These are phyloP conservation scores for Cercospora beticola DNA, from an alignment of 2,329 filamentous ascomycete genomes.

Conservation along the genomic window DNA sequence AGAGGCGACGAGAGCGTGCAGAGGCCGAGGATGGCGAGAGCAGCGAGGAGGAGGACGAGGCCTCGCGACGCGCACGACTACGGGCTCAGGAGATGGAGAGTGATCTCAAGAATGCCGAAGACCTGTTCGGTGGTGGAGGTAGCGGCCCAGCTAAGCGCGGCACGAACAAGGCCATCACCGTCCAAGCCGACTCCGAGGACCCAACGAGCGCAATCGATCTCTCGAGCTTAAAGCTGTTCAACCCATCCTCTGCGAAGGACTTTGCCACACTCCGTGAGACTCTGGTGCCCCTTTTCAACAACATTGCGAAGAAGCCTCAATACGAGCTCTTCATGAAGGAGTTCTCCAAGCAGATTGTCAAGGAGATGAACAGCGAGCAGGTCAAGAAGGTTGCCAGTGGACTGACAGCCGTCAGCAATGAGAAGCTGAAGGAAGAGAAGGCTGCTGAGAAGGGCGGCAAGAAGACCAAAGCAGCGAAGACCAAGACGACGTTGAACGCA, in stretches of 20 bases:
- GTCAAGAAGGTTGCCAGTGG: conserved; percentile 93
- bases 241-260: conserved; percentile 80
- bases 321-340: conserved; percentile 90
- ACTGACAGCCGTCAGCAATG: conserved; percentile 87
- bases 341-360: conserved; percentile 80
- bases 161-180: conserved; percentile 64
- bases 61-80: conserved; percentile 70
- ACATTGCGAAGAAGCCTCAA: conserved; percentile 81
- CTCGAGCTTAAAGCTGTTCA: conserved; percentile 77
- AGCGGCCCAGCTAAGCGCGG: conserved; percentile 70
- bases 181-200: conserved; percentile 64
- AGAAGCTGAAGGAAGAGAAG: conserved; percentile 99
- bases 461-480: conserved; percentile 96
- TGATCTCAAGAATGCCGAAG: conserved; percentile 85
- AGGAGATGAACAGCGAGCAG: conserved; percentile 85
- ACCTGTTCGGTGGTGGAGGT: conserved; percentile 77
- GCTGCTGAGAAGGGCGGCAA: conserved; percentile 88
- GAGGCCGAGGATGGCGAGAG: conserved; percentile 58
- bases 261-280: conserved; percentile 77
- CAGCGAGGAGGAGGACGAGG: conserved; percentile 69
- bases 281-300: conserved; percentile 73
- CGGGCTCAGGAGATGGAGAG: conserved; percentile 79
- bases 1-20: conserved; percentile 58
- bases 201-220: conserved; percentile 80
- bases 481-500: conserved; percentile 79